Evolutionary conservation across 2,329 filamentous ascomycete species (phyloP).

Genomic region (Aspergillus floridensis): DNA sequence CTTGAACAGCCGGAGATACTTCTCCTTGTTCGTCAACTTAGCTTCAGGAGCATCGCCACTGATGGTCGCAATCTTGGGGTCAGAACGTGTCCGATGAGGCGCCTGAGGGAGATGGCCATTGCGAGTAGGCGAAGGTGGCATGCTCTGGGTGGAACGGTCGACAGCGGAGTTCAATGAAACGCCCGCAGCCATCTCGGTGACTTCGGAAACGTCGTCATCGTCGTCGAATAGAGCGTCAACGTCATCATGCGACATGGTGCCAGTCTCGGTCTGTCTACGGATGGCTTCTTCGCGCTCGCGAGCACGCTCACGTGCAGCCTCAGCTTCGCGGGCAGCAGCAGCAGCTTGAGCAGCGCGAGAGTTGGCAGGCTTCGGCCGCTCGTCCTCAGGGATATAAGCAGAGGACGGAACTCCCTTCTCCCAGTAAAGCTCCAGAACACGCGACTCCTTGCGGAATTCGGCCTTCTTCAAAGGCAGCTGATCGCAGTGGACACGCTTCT

Average conservation of each 20-base stretch:
- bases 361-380: slow-evolving; percentile 81
- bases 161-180: slow-evolving; percentile 70
- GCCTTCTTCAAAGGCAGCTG: slow-evolving; percentile 96
- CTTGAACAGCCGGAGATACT: slow-evolving; percentile 86
- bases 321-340: slow-evolving; percentile 74
- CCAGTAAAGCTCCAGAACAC: slow-evolving; percentile 96
- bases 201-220: slow-evolving; percentile 80
- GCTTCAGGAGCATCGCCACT: slow-evolving; percentile 69
- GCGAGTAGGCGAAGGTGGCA: slow-evolving; percentile 84
- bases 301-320: slow-evolving; percentile 74
- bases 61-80: slow-evolving; percentile 78
- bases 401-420: slow-evolving; percentile 98
- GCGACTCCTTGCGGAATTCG: slow-evolving; percentile 96
- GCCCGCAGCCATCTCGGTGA: slow-evolving; percentile 87
- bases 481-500: slow-evolving; percentile 98
- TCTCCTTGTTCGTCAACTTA: slow-evolving; percentile 89
- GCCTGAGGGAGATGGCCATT: slow-evolving; percentile 65
- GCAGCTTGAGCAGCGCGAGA: slow-evolving; percentile 72
- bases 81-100: slow-evolving; percentile 85
- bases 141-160: slow-evolving; percentile 91
- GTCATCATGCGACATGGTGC: slow-evolving; percentile 88
- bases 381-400: slow-evolving; percentile 93
- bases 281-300: slow-evolving; percentile 89
- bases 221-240: slow-evolving; percentile 96
- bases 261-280: slow-evolving; percentile 90